Base-by-base conservation (phyloP, 106 monocot species). In the Allium fistulosum region DNA sequence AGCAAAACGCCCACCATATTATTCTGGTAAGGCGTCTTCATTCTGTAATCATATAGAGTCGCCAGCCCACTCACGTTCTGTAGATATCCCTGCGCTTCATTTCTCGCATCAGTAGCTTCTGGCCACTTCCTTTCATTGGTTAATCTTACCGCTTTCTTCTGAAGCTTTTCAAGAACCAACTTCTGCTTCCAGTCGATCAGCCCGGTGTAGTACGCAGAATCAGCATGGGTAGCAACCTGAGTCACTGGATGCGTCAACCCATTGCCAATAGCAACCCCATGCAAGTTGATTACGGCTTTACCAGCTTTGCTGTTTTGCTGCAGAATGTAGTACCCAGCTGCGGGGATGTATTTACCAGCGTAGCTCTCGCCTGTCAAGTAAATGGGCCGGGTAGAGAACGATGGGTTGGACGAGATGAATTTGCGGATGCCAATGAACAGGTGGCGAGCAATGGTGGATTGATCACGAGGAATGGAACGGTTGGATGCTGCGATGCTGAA, bases 361-460 rank as follows among this genome's bases (percentile, higher is more conserved):
- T 96, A 91, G 81, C 96, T 96, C 83, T 96, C 91, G 46, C 91
- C 96, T 16, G 86, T 84, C 45, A 96, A 15, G 57, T 74, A 96
- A 18, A 96, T 18, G 1, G 96, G 91, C 6, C 96, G 81, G 51
- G 74, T n/a, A 2, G 74, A 68, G 63, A 96, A 77, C 15, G 50
- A 59, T 3, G 77, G 63, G 56, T 82, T 53, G 27, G 83, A 82
- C 1, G 79, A 72, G 57, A 86, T 47, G 68, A 96, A 91, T 46
- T 57, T 48, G 57, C 83, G 83, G 26, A 93, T 73, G 49, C 83
- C 88, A 16, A 51, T 15, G 67, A 65, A 80, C 63, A 96, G 76
- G 57, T 91, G 81, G 37, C 47, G 46, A 22, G 96, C 83, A 9
- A 96, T 69, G 47, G 68, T 47, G 51, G 74, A 11, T 49, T 91